Conservation (phyloP, 2,329 filamentous ascomycete genomes). For the Verticillium nubilum region DNA sequence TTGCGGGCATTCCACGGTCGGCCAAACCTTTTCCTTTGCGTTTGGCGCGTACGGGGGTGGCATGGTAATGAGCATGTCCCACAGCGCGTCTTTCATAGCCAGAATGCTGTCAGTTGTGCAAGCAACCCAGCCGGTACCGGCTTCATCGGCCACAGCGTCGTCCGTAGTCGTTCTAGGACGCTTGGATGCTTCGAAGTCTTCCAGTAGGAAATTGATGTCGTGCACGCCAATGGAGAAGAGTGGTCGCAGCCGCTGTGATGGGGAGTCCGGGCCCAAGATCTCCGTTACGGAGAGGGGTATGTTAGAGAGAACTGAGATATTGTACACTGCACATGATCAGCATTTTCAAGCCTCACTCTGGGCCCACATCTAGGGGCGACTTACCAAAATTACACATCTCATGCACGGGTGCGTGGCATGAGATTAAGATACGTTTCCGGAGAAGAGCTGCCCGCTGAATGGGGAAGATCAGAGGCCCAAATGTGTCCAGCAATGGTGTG, state of each 20-base stretch:
- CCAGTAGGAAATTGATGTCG: constrained; percentile 75
- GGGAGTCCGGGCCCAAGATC: constrained; percentile 56
- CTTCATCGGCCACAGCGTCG: constrained; percentile 36
- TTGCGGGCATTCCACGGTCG: constrained; percentile 62
- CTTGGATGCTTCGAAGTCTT: constrained; percentile 47
- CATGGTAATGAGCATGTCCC: constrained; percentile 84
- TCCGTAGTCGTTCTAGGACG: constrained; percentile 22
- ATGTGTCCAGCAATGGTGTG: constrained; percentile 68
- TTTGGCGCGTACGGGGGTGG: constrained; percentile 57
- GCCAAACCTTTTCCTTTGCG: constrained; percentile 63
- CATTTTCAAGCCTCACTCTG: no score
- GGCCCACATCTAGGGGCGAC: no score
- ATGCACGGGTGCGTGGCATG: constrained; percentile 81
- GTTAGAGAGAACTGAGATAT: constrained; percentile 87
- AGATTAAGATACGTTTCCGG: constrained; percentile 81
- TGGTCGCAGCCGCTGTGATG: constrained; percentile 64
- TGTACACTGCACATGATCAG: constrained; percentile 63
- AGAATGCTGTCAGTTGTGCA: constrained; percentile 95
- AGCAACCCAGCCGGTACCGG: constrained; percentile 74
- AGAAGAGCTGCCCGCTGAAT: constrained; percentile 82
- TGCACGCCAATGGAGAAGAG: constrained; percentile 93
- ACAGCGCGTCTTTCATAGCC: constrained; percentile 77
- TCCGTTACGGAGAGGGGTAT: constrained; percentile 71
- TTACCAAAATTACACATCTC: constrained; percentile 83
- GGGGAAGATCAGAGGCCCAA: constrained; percentile 89